Percentiles rank a stretch among this genome's conserved stretches.
Evolutionary conservation across 257 asterid genomes (phyloP).

Genomic region (Petrea volubilis): DNA sequence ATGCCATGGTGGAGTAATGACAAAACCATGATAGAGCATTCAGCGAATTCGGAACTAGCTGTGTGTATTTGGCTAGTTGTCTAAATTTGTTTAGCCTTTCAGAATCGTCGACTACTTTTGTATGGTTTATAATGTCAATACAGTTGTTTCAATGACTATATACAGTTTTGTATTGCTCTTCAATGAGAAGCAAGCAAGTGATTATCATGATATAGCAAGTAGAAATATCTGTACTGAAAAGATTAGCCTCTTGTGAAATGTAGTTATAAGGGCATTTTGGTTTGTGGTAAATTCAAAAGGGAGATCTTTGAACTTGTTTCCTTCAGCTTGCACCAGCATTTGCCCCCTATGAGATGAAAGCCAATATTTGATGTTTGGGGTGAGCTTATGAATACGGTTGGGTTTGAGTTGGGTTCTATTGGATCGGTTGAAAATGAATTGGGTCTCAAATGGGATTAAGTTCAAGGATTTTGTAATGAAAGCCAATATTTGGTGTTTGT

Average conservation of each 20-base stretch:
- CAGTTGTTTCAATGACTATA: background rate
- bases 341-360: background rate
- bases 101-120: background rate
- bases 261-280: background rate
- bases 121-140: conserved; percentile 6
- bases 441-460: too few relatives aligned
- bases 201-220: background rate
- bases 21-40: background rate
- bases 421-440: too few relatives aligned
- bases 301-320: background rate
- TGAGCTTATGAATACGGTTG: background rate
- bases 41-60: background rate
- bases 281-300: background rate
- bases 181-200: background rate
- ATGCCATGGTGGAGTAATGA: conserved; percentile 65
- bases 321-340: background rate
- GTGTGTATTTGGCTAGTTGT: conserved; percentile 3
- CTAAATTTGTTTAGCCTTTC: background rate
- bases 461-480: too few relatives aligned
- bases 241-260: background rate
- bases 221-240: background rate
- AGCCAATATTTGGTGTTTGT: too few relatives aligned
- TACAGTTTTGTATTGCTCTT: background rate
- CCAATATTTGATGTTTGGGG: background rate
- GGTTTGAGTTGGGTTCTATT: too few relatives aligned